These are phyloP conservation scores for Candida xyloterini DNA, from an alignment of 805 yeast genomes.

Conservation along the genomic window DNA sequence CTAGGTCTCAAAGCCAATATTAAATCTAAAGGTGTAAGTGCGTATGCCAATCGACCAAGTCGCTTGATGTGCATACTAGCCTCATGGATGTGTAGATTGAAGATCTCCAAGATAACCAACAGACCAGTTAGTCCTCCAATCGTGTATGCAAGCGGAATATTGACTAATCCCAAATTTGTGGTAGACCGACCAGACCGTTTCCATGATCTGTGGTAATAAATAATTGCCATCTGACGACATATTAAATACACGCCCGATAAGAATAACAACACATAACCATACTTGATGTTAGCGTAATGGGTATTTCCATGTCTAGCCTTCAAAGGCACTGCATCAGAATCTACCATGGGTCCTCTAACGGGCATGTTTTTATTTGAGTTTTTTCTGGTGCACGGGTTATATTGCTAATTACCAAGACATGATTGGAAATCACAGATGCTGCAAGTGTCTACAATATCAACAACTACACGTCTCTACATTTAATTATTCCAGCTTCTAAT, in stretches of 20 bases:
- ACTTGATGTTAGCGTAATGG: constrained; percentile 56
- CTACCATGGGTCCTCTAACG: neutral
- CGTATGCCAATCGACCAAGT: constrained; percentile 59
- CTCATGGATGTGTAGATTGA: constrained; percentile 34
- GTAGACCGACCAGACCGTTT: constrained; percentile 38
- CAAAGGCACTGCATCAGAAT: constrained; percentile 4
- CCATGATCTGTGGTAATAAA: constrained; percentile 37
- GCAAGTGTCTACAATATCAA: too few species aligned
- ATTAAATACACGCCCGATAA: constrained; percentile 41
- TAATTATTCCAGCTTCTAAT: too few species aligned
- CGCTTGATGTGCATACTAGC: constrained; percentile 47
- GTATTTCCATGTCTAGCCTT: constrained; percentile 47
- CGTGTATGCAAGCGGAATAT: constrained; percentile 31
- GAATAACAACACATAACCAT: constrained; percentile 52
- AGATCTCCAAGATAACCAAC: constrained; percentile 32
- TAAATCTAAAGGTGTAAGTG: constrained; percentile 55
- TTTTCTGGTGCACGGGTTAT: constrained; percentile 3
- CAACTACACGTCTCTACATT: too few species aligned
- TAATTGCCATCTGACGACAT: constrained; percentile 34
- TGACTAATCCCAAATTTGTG: constrained; percentile 30
- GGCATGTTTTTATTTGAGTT: neutral
- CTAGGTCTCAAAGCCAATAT: constrained; percentile 55
- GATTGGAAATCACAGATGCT: neutral
- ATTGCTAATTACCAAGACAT: neutral
- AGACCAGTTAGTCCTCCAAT: constrained; percentile 31